phyloP scores from a whole-genome alignment of 495 filamentous ascomycete genomes.

The Hypoxylon rickii region DNA sequence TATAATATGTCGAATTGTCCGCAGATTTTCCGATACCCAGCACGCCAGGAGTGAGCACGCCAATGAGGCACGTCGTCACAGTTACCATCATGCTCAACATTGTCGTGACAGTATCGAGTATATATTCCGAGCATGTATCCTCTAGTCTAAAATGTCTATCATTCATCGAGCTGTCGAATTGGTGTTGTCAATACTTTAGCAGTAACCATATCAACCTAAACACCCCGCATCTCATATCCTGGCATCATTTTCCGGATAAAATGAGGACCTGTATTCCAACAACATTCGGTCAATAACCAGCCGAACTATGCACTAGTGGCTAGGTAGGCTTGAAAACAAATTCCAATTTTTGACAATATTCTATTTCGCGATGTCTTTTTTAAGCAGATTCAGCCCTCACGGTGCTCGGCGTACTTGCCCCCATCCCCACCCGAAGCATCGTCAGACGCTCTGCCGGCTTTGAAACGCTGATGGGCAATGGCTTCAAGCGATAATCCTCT shows the following conservation, averaged over 20 bases:
- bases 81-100: background rate
- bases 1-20: slow-evolving; percentile 46
- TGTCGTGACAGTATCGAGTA: background rate
- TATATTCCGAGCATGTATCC: no score
- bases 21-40: background rate
- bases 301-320: slow-evolving; percentile 2
- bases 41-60: slow-evolving; percentile 1
- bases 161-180: background rate
- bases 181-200: background rate
- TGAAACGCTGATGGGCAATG: slow-evolving; percentile 31
- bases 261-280: background rate
- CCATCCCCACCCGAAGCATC: background rate
- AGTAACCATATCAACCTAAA: background rate
- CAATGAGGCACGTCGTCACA: slow-evolving; percentile 3
- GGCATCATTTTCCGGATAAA: slow-evolving; percentile 21
- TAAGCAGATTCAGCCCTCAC: no score
- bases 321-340: no score
- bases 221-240: slow-evolving; percentile 21
- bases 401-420: slow-evolving; percentile 4
- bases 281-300: slow-evolving; percentile 5
- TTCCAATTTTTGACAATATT: background rate
- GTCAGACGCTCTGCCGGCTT: background rate
- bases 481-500: slow-evolving; percentile 35
- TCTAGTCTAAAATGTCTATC: background rate
- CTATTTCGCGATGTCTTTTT: slow-evolving; percentile 16